phyloP scores from a whole-genome alignment of 1,284 basidiomycete species.

The Ustilago nuda region DNA sequence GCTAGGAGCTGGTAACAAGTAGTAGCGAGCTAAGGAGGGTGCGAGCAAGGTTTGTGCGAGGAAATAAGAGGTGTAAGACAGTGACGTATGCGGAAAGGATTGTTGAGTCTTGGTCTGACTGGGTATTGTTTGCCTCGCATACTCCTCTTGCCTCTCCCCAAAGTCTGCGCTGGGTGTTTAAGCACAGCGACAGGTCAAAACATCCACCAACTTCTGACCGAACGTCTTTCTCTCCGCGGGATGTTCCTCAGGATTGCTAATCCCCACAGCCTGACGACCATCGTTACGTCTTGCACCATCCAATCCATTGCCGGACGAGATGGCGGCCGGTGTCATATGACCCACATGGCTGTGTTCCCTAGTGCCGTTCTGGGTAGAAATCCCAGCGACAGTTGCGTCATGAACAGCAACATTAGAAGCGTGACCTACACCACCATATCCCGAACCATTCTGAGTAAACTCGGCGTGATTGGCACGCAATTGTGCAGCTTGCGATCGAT shows the following conservation, averaged over 20 bases:
- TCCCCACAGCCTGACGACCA: slow-evolving; percentile 49
- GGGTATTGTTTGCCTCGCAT: slow-evolving; percentile 29
- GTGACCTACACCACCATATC: slow-evolving; percentile 57
- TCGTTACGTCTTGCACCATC: slow-evolving; percentile 52
- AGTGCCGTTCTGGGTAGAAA: slow-evolving; percentile 42
- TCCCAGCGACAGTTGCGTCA: slow-evolving; percentile 57
- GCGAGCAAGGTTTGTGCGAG: background rate
- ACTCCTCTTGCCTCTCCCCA: background rate
- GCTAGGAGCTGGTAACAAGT: background rate
- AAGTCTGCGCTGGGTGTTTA: slow-evolving; percentile 16
- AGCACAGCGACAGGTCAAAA: slow-evolving; percentile 69
- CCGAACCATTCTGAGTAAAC: slow-evolving; percentile 47
- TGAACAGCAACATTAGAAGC: slow-evolving; percentile 64
- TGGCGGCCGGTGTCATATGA: slow-evolving; percentile 47
- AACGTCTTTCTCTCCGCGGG: slow-evolving; percentile 59
- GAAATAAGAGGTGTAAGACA: background rate
- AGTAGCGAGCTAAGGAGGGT: background rate
- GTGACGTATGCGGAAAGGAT: background rate
- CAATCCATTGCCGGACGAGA: slow-evolving; percentile 43
- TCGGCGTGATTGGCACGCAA: slow-evolving; percentile 54
- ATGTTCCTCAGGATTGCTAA: slow-evolving; percentile 62
- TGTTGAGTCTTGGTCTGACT: background rate
- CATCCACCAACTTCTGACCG: slow-evolving; percentile 67
- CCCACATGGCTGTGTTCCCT: slow-evolving; percentile 54
- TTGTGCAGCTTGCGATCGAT: slow-evolving; percentile 41